A percentile compares a stretch with the other conserved stretches of the same genome.
Conservation (phyloP, 495 filamentous ascomycete species). For the Sordaria brevicollis region DNA sequence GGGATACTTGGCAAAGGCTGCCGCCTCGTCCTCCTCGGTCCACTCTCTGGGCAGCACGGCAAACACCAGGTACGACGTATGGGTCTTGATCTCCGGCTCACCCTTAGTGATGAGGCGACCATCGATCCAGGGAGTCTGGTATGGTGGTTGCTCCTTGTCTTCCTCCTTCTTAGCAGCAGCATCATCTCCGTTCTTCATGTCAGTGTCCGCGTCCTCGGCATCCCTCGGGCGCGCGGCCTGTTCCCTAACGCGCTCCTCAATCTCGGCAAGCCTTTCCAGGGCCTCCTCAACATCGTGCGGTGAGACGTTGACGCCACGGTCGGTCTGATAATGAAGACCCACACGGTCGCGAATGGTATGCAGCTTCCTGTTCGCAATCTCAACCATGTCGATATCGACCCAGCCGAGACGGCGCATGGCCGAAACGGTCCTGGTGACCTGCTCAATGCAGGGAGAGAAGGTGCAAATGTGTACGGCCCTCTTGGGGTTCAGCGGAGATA, state of each 20-base stretch:
- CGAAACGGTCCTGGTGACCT: constrained; percentile 75
- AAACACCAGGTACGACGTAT: constrained; percentile 93
- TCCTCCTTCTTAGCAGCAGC: constrained; percentile 21
- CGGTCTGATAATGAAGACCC: constrained; percentile 38
- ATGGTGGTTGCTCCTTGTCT: background rate
- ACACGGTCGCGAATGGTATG: constrained; percentile 76
- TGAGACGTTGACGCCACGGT: constrained; percentile 37
- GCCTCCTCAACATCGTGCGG: constrained; percentile 70
- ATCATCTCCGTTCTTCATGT: constrained; percentile 14
- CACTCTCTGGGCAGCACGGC: constrained; percentile 78
- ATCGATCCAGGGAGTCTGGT: constrained; percentile 34
- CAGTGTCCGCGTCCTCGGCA: constrained; percentile 11
- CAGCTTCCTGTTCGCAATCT: constrained; percentile 63
- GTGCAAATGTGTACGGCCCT: constrained; percentile 70
- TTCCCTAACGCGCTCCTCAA: constrained; percentile 54
- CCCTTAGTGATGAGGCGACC: constrained; percentile 68
- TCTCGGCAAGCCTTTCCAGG: constrained; percentile 53
- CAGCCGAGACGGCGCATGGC: constrained; percentile 69
- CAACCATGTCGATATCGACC: constrained; percentile 88
- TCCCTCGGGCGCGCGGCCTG: constrained; percentile 33
- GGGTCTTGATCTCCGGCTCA: constrained; percentile 84
- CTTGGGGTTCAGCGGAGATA: constrained; percentile 60
- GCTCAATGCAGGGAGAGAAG: constrained; percentile 94
- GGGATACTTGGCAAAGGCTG: constrained; percentile 51
- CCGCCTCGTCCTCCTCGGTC: constrained; percentile 72